These are phyloP conservation scores for Alliaria petiolata DNA, from an alignment of 345 rosid species.

Conservation along the genomic window DNA sequence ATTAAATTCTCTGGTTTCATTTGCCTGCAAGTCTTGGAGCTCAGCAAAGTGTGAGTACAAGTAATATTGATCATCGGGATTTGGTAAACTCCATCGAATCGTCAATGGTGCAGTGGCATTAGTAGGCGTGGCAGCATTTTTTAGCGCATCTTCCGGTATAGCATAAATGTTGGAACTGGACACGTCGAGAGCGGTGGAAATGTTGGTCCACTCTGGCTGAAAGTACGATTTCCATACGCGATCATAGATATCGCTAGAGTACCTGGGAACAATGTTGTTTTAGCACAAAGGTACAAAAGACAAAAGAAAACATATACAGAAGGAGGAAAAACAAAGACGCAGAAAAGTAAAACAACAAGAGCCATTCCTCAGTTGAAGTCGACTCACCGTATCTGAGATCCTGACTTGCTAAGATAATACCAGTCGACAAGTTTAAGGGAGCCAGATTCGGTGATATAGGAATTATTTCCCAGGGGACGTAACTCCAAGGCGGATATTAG, in stretches of 20 bases:
- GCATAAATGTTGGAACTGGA: not conserved
- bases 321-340: not conserved
- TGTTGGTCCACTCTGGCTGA: not conserved
- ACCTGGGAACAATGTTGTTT: slow-evolving; percentile 20
- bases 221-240: slow-evolving; percentile 23
- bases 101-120: not conserved
- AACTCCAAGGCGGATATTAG: slow-evolving; percentile 41
- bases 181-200: not conserved
- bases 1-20: slow-evolving; percentile 29
- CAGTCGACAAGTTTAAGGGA: not conserved
- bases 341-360: not conserved
- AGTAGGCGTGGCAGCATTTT: slow-evolving; percentile 20
- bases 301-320: not conserved
- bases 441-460: slow-evolving; percentile 5
- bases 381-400: not conserved
- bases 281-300: not conserved
- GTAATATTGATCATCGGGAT: not conserved
- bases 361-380: not conserved
- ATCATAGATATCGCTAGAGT: slow-evolving; percentile 27
- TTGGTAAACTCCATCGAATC: not conserved
- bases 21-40: slow-evolving; percentile 10
- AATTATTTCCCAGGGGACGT: too few species aligned
- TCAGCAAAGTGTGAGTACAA: slow-evolving; percentile 36
- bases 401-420: not conserved
- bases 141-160: slow-evolving; percentile 4